Percentiles rank a stretch among this genome's conserved stretches.
phyloP scores from a whole-genome alignment of 306 rosid species.

The Corylus heterophylla region DNA sequence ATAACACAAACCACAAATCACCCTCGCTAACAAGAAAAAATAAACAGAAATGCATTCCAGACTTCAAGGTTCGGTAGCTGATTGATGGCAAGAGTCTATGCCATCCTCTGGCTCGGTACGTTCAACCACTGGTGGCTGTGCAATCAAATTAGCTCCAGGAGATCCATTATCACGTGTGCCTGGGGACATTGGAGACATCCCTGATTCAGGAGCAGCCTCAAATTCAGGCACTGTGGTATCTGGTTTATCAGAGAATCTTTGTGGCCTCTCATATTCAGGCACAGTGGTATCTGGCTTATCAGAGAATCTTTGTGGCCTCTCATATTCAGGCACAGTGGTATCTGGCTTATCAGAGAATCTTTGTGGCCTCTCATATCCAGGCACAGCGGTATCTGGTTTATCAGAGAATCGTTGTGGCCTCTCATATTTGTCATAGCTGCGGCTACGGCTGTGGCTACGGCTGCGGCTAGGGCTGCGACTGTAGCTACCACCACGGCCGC shows the following conservation, averaged over 20 bases:
- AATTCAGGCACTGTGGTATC: constrained; percentile 29
- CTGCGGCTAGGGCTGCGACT: constrained; percentile 53
- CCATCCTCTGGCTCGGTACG: constrained; percentile 36
- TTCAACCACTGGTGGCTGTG: constrained; percentile 36
- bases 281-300: no score
- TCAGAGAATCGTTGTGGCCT: constrained; percentile 20
- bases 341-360: constrained; percentile 39
- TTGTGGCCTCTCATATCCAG: constrained; percentile 21
- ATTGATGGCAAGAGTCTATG: constrained; percentile 28
- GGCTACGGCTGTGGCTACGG: constrained; percentile 37
- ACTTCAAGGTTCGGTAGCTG: constrained; percentile 33
- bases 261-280: no score
- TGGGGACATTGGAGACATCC: constrained; percentile 34
- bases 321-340: constrained; percentile 27
- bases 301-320: neutral
- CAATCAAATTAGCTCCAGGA: constrained; percentile 28
- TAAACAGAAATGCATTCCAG: neutral
- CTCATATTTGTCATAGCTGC: constrained; percentile 40
- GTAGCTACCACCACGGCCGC: constrained; percentile 40
- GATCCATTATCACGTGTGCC: constrained; percentile 34
- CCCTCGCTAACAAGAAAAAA: constrained; percentile 22
- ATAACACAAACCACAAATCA: constrained; percentile 21
- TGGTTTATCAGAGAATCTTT: constrained; percentile 33
- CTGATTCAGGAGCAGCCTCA: constrained; percentile 43
- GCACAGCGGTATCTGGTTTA: constrained; percentile 24